Percentiles rank a stretch among this genome's conserved stretches.
Evolutionary conservation across 345 rosid genomes (phyloP).

Genomic region (Turnera subulata): DNA sequence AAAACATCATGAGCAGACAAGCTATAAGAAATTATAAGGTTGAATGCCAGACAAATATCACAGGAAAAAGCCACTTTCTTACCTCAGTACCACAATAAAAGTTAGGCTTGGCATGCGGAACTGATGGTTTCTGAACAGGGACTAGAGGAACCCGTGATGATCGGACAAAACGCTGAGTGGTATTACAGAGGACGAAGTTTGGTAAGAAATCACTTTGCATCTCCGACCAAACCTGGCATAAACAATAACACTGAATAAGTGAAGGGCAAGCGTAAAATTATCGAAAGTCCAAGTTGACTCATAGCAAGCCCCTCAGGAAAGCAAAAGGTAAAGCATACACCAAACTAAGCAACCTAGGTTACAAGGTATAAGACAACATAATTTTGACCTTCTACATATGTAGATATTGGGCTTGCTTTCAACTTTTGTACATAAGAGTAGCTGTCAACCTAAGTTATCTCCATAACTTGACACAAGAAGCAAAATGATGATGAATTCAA

Average conservation of each 20-base stretch:
- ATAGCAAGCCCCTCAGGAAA: too few relatives aligned
- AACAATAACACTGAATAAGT: constrained; percentile 10
- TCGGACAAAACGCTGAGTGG: constrained; percentile 89
- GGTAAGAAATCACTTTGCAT: constrained; percentile 97
- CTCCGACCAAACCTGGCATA: constrained; percentile 91
- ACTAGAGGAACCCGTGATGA: constrained; percentile 65
- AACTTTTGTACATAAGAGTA: too few relatives aligned
- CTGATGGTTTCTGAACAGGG: constrained; percentile 89
- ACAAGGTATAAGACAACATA: too few relatives aligned
- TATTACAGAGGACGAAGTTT: constrained; percentile 93
- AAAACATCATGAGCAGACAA: background rate
- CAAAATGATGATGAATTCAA: too few relatives aligned
- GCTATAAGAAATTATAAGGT: constrained; percentile 3
- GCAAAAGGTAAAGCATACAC: too few relatives aligned
- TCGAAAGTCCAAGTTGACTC: background rate
- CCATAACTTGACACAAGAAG: too few relatives aligned
- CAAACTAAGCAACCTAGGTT: too few relatives aligned
- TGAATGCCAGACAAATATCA: background rate
- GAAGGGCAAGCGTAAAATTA: background rate
- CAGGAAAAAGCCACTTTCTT: constrained; percentile 25
- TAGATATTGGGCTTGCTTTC: too few relatives aligned
- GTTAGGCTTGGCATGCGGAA: constrained; percentile 85
- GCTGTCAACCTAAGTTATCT: too few relatives aligned
- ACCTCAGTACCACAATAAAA: constrained; percentile 96
- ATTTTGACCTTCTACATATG: too few relatives aligned